These are phyloP conservation scores for Hymenoscyphus repandus DNA, from an alignment of 2,329 filamentous ascomycete species.

Conservation along the genomic window DNA sequence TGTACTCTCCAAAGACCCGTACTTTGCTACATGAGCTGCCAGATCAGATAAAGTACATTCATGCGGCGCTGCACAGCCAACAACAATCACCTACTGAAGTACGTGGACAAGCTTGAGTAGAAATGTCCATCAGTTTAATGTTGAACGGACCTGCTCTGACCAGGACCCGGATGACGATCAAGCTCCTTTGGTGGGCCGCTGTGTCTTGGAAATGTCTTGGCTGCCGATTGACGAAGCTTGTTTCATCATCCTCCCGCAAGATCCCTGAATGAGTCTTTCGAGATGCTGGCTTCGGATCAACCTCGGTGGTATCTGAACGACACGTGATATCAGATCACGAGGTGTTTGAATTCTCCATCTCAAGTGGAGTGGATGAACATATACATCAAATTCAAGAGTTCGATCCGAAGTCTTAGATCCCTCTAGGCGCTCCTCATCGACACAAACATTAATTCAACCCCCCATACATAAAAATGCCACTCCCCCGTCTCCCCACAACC, in stretches of 20 bases:
- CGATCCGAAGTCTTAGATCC: neutral
- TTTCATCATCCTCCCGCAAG: neutral
- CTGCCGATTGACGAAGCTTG: conserved; percentile 6
- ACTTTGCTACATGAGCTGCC: neutral
- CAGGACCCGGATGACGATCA: neutral
- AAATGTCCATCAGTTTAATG: neutral
- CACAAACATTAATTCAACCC: neutral
- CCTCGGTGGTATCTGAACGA: too few relatives aligned
- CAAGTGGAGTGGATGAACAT: neutral
- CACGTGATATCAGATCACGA: neutral
- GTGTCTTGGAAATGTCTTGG: neutral
- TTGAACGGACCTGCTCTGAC: neutral
- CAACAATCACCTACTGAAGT: neutral
- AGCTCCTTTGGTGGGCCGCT: neutral
- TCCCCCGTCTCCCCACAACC: conserved; percentile 30
- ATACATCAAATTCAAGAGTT: neutral
- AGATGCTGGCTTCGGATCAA: too few relatives aligned
- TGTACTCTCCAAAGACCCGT: neutral
- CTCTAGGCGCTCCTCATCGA: neutral
- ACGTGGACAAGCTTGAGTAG: neutral
- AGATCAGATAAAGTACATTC: neutral
- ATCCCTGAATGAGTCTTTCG: too few relatives aligned
- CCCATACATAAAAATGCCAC: neutral
- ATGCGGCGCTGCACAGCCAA: neutral
- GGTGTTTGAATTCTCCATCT: too few relatives aligned